Evolutionary conservation across 495 filamentous ascomycete species (phyloP).

Genomic region (Geoglossum glabrum): DNA sequence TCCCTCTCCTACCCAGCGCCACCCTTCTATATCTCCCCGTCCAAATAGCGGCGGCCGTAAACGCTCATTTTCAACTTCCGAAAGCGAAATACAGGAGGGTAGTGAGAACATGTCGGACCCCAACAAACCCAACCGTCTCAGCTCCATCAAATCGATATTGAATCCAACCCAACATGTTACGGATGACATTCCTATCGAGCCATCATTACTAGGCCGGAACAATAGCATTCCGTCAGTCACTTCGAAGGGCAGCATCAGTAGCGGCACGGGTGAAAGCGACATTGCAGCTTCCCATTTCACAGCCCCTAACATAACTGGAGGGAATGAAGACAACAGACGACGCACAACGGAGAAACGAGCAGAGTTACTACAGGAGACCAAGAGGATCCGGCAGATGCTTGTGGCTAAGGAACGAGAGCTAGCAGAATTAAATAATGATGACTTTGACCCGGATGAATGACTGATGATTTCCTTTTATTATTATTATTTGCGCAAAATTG

Average conservation of each 20-base stretch:
- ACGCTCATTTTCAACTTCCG: slow-evolving; percentile 40
- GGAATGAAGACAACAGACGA: slow-evolving; percentile 6
- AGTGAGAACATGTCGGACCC: slow-evolving; percentile 16
- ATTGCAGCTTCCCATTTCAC: background rate
- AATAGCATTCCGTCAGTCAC: slow-evolving; percentile 7
- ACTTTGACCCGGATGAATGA: background rate
- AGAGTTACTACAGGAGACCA: slow-evolving; percentile 49
- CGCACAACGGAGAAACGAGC: slow-evolving; percentile 35
- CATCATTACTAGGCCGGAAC: slow-evolving; percentile 21
- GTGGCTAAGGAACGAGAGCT: slow-evolving; percentile 61
- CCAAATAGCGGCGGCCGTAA: slow-evolving; percentile 38
- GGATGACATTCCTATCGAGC: slow-evolving; percentile 29
- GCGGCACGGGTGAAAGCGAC: slow-evolving; percentile 12
- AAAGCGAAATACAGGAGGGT: slow-evolving; percentile 31
- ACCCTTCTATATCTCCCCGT: slow-evolving; percentile 27
- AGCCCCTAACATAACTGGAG: background rate
- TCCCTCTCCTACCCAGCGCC: slow-evolving; percentile 8
- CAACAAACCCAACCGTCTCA: slow-evolving; percentile 36
- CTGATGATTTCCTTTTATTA: background rate
- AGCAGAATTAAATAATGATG: slow-evolving; percentile 24
- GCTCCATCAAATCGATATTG: slow-evolving; percentile 64
- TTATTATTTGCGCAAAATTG: background rate
- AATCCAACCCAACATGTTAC: slow-evolving; percentile 32
- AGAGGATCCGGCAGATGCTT: slow-evolving; percentile 55
- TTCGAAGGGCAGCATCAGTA: slow-evolving; percentile 10